Base-by-base conservation (phyloP, 163 green algal species). In the Scenedesmus sp. region DNA sequence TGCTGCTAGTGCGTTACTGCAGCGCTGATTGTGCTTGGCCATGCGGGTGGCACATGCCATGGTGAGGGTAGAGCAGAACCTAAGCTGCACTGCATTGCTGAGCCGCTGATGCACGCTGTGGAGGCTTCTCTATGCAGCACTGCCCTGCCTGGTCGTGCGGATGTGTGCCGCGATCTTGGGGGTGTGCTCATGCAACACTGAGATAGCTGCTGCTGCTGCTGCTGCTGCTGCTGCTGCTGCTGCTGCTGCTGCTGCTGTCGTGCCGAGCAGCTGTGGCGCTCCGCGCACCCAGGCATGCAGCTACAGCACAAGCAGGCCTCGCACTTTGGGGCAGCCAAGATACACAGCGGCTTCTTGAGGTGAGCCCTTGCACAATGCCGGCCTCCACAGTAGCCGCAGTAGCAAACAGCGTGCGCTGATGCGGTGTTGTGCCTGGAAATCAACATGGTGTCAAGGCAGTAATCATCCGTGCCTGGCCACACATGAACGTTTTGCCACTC, bases 271-370 rank as follows among this genome's bases (percentile, higher is more conserved):
- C 12, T 91, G 9, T 91, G 87, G 87, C 87, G 67, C 54, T 76
- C 87, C n/a, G 70, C 87, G 13, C 87, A 91, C 73, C 87, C 87
- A 7, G 87, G 87, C 10, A 59, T 46, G 15, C 54, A 85, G 70
- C 54, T 91, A 8, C n/a, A 85, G n/a, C 34, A 67, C 70, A 84
- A 91, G 54, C 70, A 85, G 66, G 87, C 87, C 13, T 16, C n/a
- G 8, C 62, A 23, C 18, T 76, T 85, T 46, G 60, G 60, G 5
- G 18, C 18, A 16, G 46, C 87, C 34, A 84, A 84, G 52, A 85
- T 91, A 46, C 87, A 91, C 87, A 74, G 18, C 2, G 87, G 87
- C 10, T 91, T 91, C 70, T 56, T 91, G 8, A 85, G 87, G 87
- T 83, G 26, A 26, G 66, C 34, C 34, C 34, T 46, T 46, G 34